These are phyloP conservation scores for Penicillium flavigenum DNA, from an alignment of 495 filamentous ascomycete species.

Conservation along the genomic window DNA sequence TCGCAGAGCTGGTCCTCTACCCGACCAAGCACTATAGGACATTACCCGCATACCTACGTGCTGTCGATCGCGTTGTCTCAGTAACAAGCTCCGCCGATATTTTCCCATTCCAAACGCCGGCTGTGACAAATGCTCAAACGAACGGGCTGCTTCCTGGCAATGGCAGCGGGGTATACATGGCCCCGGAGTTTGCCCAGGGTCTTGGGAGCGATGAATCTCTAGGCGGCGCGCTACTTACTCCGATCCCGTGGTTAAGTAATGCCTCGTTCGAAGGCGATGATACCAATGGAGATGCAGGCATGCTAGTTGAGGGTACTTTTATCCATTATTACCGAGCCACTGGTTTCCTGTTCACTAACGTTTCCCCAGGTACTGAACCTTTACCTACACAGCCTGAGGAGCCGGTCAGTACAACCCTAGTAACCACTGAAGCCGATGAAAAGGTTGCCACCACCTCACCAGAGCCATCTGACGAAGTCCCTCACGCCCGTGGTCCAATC, in stretches of 20 bases:
- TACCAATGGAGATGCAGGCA: conserved; percentile 21
- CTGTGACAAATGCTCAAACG: conserved; percentile 45
- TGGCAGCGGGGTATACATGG: conserved; percentile 26
- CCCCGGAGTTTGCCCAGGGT: conserved; percentile 33
- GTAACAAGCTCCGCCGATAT: conserved; percentile 79
- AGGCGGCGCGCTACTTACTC: conserved; percentile 87
- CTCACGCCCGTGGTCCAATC: conserved; percentile 79
- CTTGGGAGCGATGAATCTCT: conserved; percentile 84
- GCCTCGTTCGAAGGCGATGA: conserved; percentile 34
- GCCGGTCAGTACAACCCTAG: conserved; percentile 15
- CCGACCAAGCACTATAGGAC: conserved; percentile 78
- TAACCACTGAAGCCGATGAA: conserved; percentile 32
- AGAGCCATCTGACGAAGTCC: conserved; percentile 54
- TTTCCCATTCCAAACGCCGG: conserved; percentile 74
- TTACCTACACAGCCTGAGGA: conserved; percentile 25
- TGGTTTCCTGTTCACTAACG: conserved; percentile 12
- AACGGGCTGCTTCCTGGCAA: conserved; percentile 45
- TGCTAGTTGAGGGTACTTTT: conserved; percentile 39
- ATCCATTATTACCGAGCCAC: conserved; percentile 43
- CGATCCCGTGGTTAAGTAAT: conserved; percentile 80
- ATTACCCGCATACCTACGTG: conserved; percentile 81
- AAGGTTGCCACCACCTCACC: conserved; percentile 21
- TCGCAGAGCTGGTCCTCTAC: conserved; percentile 82
- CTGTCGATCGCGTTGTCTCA: conserved; percentile 85
- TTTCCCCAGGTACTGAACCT: conserved; percentile 8